These are phyloP conservation scores for Zygotorulaspora chibaensis DNA, from an alignment of 805 yeast genomes.

Conservation along the genomic window DNA sequence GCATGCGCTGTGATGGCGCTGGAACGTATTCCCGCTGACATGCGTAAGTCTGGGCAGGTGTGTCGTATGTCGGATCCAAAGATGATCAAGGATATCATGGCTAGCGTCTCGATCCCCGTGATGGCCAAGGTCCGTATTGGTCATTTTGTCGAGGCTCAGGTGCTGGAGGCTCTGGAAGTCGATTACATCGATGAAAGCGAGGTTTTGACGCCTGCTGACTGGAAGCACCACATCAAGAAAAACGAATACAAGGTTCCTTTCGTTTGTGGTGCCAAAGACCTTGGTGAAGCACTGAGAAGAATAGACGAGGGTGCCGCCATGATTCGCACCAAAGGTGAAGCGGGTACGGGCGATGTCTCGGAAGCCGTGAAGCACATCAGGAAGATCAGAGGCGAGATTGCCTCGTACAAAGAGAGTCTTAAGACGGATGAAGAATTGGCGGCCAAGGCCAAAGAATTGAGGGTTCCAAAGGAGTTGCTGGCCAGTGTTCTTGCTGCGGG, in stretches of 20 bases:
- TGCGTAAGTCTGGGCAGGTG: conserved; percentile 75
- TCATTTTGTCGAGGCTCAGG: conserved; percentile 76
- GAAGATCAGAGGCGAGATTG: conserved; percentile 53
- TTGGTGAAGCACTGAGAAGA: conserved; percentile 79
- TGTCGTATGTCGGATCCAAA: conserved; percentile 84
- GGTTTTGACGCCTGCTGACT: conserved; percentile 80
- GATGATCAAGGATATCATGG: conserved; percentile 72
- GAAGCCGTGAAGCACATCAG: conserved; percentile 77
- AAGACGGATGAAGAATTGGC: conserved; percentile 44
- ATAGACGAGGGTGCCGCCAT: conserved; percentile 81
- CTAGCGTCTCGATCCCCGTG: conserved; percentile 59
- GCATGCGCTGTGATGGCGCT: conserved; percentile 90
- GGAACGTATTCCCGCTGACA: conserved; percentile 81
- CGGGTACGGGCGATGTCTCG: conserved; percentile 83
- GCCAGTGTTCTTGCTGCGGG: conserved; percentile 44
- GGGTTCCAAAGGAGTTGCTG: conserved; percentile 57
- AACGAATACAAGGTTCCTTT: conserved; percentile 62
- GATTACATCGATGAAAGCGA: conserved; percentile 84
- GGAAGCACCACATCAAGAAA: conserved; percentile 59
- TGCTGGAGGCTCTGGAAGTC: conserved; percentile 63
- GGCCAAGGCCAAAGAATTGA: conserved; percentile 49
- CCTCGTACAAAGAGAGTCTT: conserved; percentile 32
- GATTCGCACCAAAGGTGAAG: conserved; percentile 85
- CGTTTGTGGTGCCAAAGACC: conserved; percentile 78
- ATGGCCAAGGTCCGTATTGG: conserved; percentile 88